These are phyloP conservation scores for Carpinus viminea DNA, from an alignment of 306 rosid genomes.

Conservation along the genomic window DNA sequence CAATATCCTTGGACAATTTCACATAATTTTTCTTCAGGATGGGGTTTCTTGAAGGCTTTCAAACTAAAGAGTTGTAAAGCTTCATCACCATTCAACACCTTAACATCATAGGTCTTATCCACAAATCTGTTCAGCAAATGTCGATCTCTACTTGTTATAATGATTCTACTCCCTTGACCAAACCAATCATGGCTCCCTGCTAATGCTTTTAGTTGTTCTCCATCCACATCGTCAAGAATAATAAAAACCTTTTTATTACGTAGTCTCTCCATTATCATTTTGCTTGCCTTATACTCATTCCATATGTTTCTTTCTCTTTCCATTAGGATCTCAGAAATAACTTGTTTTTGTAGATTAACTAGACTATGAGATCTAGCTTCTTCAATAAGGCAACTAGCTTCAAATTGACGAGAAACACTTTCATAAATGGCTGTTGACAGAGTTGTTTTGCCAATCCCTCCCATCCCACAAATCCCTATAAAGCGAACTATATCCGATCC, in stretches of 20 bases:
- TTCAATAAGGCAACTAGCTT: constrained; percentile 11
- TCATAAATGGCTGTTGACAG: not conserved
- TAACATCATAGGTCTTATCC: constrained; percentile 14
- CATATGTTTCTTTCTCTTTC: not conserved
- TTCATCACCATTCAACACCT: not conserved
- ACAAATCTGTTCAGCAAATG: not conserved
- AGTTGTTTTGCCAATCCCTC: constrained; percentile 16
- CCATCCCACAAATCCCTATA: constrained; percentile 33
- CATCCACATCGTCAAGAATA: not conserved
- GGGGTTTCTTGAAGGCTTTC: constrained; percentile 14
- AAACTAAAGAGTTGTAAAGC: constrained; percentile 24
- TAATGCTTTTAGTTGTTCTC: not conserved
- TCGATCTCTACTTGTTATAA: not conserved
- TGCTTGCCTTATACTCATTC: not conserved
- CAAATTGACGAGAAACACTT: not conserved
- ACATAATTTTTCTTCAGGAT: not conserved
- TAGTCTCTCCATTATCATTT: too few relatives aligned
- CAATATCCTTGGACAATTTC: not conserved
- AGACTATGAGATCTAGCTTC: not conserved
- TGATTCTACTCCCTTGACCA: not conserved
- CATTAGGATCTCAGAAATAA: not conserved
- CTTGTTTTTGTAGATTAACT: not conserved
- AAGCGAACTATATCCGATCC: constrained; percentile 6
- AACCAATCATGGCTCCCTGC: not conserved
- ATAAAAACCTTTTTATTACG: not conserved